phyloP scores from a whole-genome alignment of 1,284 basidiomycete species.

The Neolentinus lepideus region DNA sequence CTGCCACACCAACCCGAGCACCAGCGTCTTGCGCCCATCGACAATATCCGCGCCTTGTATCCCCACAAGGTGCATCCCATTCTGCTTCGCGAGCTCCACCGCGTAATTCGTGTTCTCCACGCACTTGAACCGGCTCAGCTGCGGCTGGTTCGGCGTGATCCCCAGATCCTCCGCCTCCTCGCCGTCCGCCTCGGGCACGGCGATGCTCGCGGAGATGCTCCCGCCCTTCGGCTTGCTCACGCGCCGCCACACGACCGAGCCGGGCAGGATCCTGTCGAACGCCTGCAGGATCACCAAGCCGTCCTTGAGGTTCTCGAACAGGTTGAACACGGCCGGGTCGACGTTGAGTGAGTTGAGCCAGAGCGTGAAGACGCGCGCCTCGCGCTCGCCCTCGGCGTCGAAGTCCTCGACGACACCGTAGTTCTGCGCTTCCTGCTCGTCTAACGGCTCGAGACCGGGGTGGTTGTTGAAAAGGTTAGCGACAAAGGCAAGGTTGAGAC shows the following conservation, averaged over 20 bases:
- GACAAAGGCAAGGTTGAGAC: constrained; percentile 96
- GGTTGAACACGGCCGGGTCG: constrained; percentile 92
- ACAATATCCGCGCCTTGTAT: constrained; percentile 98
- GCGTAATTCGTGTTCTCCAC: constrained; percentile 98
- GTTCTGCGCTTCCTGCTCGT: constrained; percentile 82
- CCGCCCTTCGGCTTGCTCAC: constrained; percentile 84
- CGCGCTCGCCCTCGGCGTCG: constrained; percentile 96
- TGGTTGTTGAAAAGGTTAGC: constrained; percentile 98
- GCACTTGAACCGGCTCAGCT: constrained; percentile 90
- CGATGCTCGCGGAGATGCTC: constrained; percentile 23
- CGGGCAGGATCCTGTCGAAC: constrained; percentile 93
- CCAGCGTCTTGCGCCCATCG: constrained; percentile 86
- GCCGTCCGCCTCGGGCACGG: constrained; percentile 30
- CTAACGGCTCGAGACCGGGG: constrained; percentile 88
- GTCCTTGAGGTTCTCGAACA: constrained; percentile 95
- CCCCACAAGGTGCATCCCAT: constrained; percentile 93
- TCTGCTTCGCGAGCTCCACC: constrained; percentile 89
- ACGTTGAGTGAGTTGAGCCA: constrained; percentile 98
- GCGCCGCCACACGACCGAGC: constrained; percentile 89
- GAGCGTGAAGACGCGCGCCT: constrained; percentile 95
- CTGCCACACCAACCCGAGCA: constrained; percentile 96
- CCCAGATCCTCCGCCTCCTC: constrained; percentile 74
- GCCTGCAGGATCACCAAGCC: constrained; percentile 90
- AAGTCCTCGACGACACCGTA: constrained; percentile 93
- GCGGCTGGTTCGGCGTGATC: constrained; percentile 73